Conservation (phyloP, 139 green algal species). For the Coccomyxa sp. region DNA sequence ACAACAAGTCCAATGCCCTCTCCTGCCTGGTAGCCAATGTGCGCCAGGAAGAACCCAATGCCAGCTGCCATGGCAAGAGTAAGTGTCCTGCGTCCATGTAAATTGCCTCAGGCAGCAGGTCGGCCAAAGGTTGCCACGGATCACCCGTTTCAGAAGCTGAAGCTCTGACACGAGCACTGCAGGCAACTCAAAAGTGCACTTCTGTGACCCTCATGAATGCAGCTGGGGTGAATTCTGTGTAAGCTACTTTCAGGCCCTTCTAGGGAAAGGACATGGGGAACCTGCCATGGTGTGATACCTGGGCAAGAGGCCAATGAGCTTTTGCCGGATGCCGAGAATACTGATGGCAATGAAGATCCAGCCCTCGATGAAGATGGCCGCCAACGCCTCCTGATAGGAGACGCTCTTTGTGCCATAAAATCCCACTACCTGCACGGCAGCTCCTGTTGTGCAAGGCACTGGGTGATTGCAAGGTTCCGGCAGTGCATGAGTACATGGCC, state of each 20-base stretch:
- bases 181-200: too few species aligned
- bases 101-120: too few species aligned
- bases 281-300: too few species aligned
- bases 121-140: too few species aligned
- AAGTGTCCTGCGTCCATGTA: constrained; percentile 45
- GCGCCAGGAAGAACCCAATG: constrained; percentile 77
- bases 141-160: too few species aligned
- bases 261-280: too few species aligned
- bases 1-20: constrained; percentile 67
- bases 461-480: too few species aligned
- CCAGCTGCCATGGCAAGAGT: constrained; percentile 46
- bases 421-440: neutral
- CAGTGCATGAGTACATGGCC: too few species aligned
- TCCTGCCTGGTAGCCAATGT: constrained; percentile 60
- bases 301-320: constrained; percentile 64
- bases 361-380: constrained; percentile 68
- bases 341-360: constrained; percentile 73
- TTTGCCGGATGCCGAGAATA: constrained; percentile 51
- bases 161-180: too few species aligned
- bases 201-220: too few species aligned
- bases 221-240: too few species aligned
- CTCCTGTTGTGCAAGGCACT: neutral
- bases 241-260: too few species aligned
- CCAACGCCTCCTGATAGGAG: constrained; percentile 47
- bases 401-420: constrained; percentile 24